These are phyloP conservation scores for Vigna unguiculata DNA, from an alignment of 306 rosid species.

Conservation along the genomic window DNA sequence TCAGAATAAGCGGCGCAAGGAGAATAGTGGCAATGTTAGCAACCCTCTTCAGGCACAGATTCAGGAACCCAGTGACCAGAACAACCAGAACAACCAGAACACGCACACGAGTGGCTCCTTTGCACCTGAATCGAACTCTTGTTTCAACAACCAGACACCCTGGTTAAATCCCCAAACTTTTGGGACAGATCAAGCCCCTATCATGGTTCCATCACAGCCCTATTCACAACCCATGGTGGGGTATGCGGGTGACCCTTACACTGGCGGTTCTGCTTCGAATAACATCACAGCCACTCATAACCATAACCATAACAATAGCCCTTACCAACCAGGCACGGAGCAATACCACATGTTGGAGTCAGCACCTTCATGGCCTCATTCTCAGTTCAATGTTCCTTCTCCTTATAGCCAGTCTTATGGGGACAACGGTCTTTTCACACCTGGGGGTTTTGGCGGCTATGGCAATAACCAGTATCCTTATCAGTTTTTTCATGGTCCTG, in stretches of 20 bases:
- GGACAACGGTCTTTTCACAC: slow-evolving; percentile 44
- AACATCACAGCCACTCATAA: neutral
- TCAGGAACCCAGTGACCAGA: slow-evolving; percentile 50
- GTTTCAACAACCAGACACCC: slow-evolving; percentile 46
- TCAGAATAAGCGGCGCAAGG: slow-evolving; percentile 62
- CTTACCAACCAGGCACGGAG: slow-evolving; percentile 41
- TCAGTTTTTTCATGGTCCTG: slow-evolving; percentile 57
- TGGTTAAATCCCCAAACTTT: slow-evolving; percentile 52
- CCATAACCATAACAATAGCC: slow-evolving; percentile 24
- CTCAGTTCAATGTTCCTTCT: slow-evolving; percentile 58
- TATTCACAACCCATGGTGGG: slow-evolving; percentile 61
- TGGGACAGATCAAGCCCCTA: slow-evolving; percentile 46
- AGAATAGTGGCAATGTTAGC: neutral
- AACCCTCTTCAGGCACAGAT: slow-evolving; percentile 12
- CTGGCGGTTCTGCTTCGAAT: slow-evolving; percentile 41
- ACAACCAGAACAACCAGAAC: slow-evolving; percentile 54
- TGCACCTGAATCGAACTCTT: slow-evolving; percentile 47
- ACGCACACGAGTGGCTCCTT: slow-evolving; percentile 31
- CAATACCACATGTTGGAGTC: slow-evolving; percentile 68
- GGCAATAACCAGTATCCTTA: slow-evolving; percentile 58
- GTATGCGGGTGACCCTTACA: slow-evolving; percentile 54
- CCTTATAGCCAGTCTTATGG: slow-evolving; percentile 61
- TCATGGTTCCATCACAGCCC: slow-evolving; percentile 37
- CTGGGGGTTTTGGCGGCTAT: slow-evolving; percentile 40
- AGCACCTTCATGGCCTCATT: slow-evolving; percentile 62